Base-by-base conservation (phyloP, 345 rosid species). In the Populus nigra region DNA sequence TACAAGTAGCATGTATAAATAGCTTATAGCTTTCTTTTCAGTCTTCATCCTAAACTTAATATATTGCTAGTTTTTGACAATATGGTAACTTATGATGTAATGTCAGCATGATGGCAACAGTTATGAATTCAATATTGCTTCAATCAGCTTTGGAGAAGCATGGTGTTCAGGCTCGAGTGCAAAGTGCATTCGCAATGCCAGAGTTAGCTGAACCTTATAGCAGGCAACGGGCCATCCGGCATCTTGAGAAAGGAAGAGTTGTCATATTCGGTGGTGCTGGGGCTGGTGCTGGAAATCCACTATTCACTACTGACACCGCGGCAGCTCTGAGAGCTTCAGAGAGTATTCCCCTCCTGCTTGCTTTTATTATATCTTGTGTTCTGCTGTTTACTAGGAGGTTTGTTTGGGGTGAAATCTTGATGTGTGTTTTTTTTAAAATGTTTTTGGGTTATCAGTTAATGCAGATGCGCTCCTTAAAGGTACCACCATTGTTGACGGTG, bases 191-290 rank as follows among this genome's bases (percentile, higher is more conserved):
- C 66, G 59, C 90, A 7, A 86, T 94, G 86, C 89, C 82, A 25
- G 97, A 94, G 80, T 87, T 94, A 29, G 92, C 89, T 76, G 98
- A 94, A 83, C 94, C 96, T 53, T 94, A 91, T 80, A 90, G 83
- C 79, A 88, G 94, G 80, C 94, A 86, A 77, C 87, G 86, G 59
- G 97, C 97, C 29, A 89, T 92, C 9, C 81, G 93, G 3, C 98
- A 94, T 88, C 91, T 94, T 29, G 97, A 93, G 76, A 94, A 94
- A 81, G 97, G 98, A 65, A 90, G 94, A 87, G 98, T 94, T 29
- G 97, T 94, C 71, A 88, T 94, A 81, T 93, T 94, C 79, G 97
- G 98, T 76, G 97, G 98, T 33, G 85, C 90, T 77, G 98, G 95
- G 68, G 91, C 94, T 47, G 92, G 92, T 38, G 83, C 90, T 77